Evolutionary conservation across 1,139 yeast species (phyloP).

Genomic region (Hyphopichia khmerensis): DNA sequence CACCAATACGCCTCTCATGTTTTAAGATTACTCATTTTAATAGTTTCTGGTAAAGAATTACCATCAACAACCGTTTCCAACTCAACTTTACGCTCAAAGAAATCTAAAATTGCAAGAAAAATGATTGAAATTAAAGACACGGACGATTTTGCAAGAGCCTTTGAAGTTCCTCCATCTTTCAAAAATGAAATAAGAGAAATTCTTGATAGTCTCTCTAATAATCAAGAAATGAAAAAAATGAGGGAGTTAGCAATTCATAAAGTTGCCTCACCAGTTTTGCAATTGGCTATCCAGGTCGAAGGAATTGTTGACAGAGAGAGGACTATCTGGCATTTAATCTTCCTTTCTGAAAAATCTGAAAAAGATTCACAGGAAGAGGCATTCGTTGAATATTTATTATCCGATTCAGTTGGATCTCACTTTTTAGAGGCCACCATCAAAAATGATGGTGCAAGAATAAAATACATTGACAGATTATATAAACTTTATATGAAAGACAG

Average conservation of each 20-base stretch:
- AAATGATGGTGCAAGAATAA: constrained; percentile 60
- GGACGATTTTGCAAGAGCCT: constrained; percentile 62
- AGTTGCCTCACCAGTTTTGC: constrained; percentile 85
- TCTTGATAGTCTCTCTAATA: constrained; percentile 35
- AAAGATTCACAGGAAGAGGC: constrained; percentile 69
- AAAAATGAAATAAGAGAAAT: constrained; percentile 55
- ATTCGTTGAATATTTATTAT: constrained; percentile 77
- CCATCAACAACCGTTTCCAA: constrained; percentile 77
- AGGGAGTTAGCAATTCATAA: constrained; percentile 78
- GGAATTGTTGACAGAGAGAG: constrained; percentile 74
- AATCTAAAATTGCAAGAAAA: constrained; percentile 86
- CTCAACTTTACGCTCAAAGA: constrained; percentile 79
- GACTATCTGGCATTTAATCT: constrained; percentile 59
- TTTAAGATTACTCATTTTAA: constrained; percentile 65
- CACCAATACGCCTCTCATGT: constrained; percentile 91
- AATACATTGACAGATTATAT: constrained; percentile 70
- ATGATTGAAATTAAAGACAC: constrained; percentile 86
- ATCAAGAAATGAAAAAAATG: constrained; percentile 46
- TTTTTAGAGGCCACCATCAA: constrained; percentile 73
- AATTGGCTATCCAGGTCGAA: constrained; percentile 76
- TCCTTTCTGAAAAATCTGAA: constrained; percentile 43
- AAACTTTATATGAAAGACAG: constrained; percentile 71
- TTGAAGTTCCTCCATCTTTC: constrained; percentile 73
- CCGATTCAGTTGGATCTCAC: constrained; percentile 90
- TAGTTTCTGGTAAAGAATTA: constrained; percentile 73